Evolutionary conservation across 1,284 basidiomycete genomes (phyloP), one percentile per base, ranked within the genome.

Genomic region (Puccinia polysora): DNA sequence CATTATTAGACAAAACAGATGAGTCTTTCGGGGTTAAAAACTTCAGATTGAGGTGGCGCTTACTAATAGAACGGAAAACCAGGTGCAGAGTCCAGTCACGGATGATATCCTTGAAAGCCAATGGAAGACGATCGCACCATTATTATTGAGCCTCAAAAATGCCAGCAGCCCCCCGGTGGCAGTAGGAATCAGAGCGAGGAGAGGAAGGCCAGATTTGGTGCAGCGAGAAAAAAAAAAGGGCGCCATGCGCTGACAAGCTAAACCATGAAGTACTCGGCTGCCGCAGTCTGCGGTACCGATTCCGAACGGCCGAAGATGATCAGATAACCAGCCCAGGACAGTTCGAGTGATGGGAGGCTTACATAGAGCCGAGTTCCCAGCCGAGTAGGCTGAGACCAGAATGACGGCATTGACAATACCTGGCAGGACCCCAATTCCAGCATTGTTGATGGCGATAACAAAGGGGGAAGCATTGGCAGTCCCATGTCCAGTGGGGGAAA

Each of bases 261-360:
- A 63, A 1, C 75, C 74, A 60, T 78, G 78, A 43, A 79, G 72
- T 20, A 77, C 75, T n/a, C 78, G 73, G 23, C 75, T 75, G 4
- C 75, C 74, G 6, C 77, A 76, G 71, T 78, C 78, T 52, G 77
- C 45, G 73, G 32, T 8, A 25, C 30, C 20, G 15, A 6, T 18
- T 58, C 20, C 14, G 38, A 43, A n/a, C 18, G 23, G 23, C 6
- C 20, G 23, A 5, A 43, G 23, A 14, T 62, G 5, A 62, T 4
- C 23, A 25, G 23, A 5, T 7, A 4, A 38, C 20, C 2, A 2
- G n/a, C n/a, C 36, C 2, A 38, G 6, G n/a, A n/a, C n/a, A 20
- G 36, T 14, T 8, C 59, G 14, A 3, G 5, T 12, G 10, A n/a
- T 12, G 15, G 36, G 12, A 12, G 38, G 45, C 60, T 7, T 28